phyloP scores from a whole-genome alignment of 2,329 filamentous ascomycete species.

The Metarhizium album region DNA sequence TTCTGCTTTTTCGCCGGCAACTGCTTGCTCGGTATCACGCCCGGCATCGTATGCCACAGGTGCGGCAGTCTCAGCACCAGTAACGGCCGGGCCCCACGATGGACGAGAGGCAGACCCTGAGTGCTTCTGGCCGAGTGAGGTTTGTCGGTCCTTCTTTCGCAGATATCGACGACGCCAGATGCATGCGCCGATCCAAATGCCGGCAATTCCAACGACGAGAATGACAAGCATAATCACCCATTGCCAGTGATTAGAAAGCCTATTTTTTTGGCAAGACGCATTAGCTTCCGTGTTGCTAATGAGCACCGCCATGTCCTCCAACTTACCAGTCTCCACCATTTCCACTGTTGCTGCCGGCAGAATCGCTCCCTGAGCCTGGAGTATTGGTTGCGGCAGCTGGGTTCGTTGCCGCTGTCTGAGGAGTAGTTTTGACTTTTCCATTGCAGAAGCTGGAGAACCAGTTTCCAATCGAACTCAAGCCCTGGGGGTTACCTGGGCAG shows the following conservation, averaged over 20 bases:
- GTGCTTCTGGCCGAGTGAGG: constrained; percentile 24
- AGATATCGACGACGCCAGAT: constrained; percentile 66
- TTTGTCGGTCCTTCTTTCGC: constrained; percentile 52
- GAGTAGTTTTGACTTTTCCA: constrained; percentile 20
- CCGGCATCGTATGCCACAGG: constrained; percentile 10
- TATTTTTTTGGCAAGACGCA: constrained; percentile 19
- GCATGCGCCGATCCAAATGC: constrained; percentile 56
- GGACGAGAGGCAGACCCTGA: constrained; percentile 25
- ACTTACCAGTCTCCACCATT: constrained; percentile 36
- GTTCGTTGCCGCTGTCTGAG: constrained; percentile 8
- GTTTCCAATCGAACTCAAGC: constrained; percentile 45
- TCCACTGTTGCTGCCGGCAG: constrained; percentile 12
- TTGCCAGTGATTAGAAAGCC: constrained; percentile 60
- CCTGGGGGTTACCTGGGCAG: constrained; percentile 38
- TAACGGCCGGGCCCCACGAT: constrained; percentile 24
- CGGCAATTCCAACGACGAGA: constrained; percentile 56
- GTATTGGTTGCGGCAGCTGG: background rate
- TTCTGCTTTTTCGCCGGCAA: constrained; percentile 8
- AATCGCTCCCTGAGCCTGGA: constrained; percentile 3
- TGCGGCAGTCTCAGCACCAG: constrained; percentile 12
- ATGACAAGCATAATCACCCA: constrained; percentile 78
- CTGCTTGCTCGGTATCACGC: constrained; percentile 7
- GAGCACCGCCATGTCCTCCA: background rate
- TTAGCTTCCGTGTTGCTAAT: background rate
- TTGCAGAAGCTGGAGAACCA: constrained; percentile 64